These are phyloP conservation scores for Heliocybe sulcata DNA, from an alignment of 1,284 basidiomycete genomes.

Conservation along the genomic window DNA sequence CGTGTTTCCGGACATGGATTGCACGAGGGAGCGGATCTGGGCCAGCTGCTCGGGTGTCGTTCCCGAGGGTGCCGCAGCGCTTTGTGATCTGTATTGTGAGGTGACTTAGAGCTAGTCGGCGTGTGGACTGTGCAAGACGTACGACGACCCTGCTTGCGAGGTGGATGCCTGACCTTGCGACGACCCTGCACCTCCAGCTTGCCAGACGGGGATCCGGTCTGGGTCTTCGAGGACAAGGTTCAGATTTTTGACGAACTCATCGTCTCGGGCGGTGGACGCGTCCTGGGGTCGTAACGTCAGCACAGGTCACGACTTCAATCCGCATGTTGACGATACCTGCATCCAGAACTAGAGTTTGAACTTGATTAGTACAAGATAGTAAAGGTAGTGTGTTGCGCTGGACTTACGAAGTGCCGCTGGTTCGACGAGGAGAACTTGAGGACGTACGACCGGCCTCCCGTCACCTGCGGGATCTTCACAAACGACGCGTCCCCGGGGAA, in stretches of 20 bases:
- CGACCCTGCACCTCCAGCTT: conserved; percentile 4
- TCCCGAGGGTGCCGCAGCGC: conserved; percentile 12
- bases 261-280: conserved; percentile 57
- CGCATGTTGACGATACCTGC: conserved; percentile 45
- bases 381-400: conserved; percentile 2
- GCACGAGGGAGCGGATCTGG: conserved; percentile 34
- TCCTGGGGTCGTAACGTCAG: conserved; percentile 34
- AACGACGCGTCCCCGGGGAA: conserved; percentile 78
- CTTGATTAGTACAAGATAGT: conserved; percentile 6
- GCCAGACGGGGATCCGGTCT: conserved; percentile 52
- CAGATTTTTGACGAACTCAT: conserved; percentile 63
- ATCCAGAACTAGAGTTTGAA: conserved; percentile 63
- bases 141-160: conserved; percentile 27
- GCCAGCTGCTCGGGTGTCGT: conserved; percentile 51
- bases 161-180: conserved; percentile 32
- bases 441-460: conserved; percentile 62
- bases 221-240: conserved; percentile 64
- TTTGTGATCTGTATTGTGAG: not conserved
- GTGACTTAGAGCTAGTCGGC: not conserved
- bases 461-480: conserved; percentile 53
- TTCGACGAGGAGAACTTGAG: conserved; percentile 78
- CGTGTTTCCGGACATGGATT: conserved; percentile 13
- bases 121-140: not conserved
- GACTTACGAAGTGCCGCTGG: conserved; percentile 73
- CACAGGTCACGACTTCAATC: not conserved